These are phyloP conservation scores for Houttuynia cordata DNA, from an alignment of 164 flowering plant species.

Conservation along the genomic window DNA sequence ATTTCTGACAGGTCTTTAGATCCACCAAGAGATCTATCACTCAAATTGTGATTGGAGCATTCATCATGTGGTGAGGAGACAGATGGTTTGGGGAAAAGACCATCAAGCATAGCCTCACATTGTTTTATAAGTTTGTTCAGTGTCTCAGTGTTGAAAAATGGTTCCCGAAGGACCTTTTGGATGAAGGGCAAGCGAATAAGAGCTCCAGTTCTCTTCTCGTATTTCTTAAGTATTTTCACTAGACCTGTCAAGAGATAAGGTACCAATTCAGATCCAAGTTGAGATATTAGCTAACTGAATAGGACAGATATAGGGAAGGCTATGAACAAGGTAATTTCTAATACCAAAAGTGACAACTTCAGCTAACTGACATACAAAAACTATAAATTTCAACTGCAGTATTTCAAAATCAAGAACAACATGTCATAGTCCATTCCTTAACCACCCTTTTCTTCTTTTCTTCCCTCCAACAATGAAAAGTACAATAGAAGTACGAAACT, in stretches of 20 bases:
- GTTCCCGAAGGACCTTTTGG: constrained; percentile 59
- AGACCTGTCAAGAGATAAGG: constrained; percentile 29
- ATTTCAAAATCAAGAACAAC: not conserved
- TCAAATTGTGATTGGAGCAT: not conserved
- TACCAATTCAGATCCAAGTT: no score
- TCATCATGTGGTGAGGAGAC: not conserved
- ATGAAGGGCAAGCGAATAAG: constrained; percentile 59
- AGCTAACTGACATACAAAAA: not conserved
- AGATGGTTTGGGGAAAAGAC: constrained; percentile 44
- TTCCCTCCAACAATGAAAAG: not conserved
- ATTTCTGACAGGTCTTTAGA: constrained; percentile 36
- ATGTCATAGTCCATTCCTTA: no score
- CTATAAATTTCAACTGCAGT: not conserved
- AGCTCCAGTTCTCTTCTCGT: constrained; percentile 80
- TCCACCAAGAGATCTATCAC: constrained; percentile 9
- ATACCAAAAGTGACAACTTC: not conserved
- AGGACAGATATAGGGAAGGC: not conserved
- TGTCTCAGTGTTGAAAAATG: constrained; percentile 73
- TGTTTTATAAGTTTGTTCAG: constrained; percentile 64
- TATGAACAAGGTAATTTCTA: not conserved
- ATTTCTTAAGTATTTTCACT: constrained; percentile 76
- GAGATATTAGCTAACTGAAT: not conserved
- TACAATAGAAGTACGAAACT: no score
- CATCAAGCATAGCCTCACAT: constrained; percentile 71
- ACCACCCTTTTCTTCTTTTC: not conserved